Evolutionary conservation across 2,329 filamentous ascomycete genomes (phyloP), one percentile per base, ranked within the genome.

Genomic region (Pyrenophora teres): DNA sequence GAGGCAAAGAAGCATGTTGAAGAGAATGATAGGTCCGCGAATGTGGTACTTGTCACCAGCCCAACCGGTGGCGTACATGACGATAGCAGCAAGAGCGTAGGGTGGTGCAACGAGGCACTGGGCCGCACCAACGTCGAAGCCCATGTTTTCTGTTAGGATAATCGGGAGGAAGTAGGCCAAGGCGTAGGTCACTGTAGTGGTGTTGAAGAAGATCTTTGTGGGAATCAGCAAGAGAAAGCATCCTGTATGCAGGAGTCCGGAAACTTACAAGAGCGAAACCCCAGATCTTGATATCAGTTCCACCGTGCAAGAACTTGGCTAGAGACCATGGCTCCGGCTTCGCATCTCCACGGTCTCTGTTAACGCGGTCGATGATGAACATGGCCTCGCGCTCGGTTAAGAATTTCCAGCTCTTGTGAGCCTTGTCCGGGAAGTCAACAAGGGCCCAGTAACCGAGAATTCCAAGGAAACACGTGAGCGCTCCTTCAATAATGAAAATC

Each of bases 81-180:
- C 50, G 15, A 74, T 69, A 7, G 63, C 72, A 6, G 70, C 72
- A 6, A 74, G 59, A 1, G 66, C 69, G 43, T 72, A 74, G 0
- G 72, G 71, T 2, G 72, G 72, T 0, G 89, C 87, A 3, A 87
- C 80, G 4, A 92, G 83, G 67, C 87, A 90, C 72, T 91, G 88
- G 0, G 87, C 78, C 41, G 77, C 77, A 6, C 80, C 86, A 4
- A 87, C 77, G 40, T 73, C 77, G 76, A 90, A 92, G 12, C 83
- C 81, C 78, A 92, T 83, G 15, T 80, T 80, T 19, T 74, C 59
- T 7, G 68, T 66, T 5, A 95, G 83, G 62, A 94, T 89, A 64
- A 92, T 83, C 6, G 90, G 89, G 3, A 92, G 75, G 67, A 92
- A 93, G 72, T 89, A 93, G 2, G 88, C 87, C 7, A 94, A 81